Conservation (phyloP, 805 yeast genomes). For the Phaffomyces antillensis region DNA sequence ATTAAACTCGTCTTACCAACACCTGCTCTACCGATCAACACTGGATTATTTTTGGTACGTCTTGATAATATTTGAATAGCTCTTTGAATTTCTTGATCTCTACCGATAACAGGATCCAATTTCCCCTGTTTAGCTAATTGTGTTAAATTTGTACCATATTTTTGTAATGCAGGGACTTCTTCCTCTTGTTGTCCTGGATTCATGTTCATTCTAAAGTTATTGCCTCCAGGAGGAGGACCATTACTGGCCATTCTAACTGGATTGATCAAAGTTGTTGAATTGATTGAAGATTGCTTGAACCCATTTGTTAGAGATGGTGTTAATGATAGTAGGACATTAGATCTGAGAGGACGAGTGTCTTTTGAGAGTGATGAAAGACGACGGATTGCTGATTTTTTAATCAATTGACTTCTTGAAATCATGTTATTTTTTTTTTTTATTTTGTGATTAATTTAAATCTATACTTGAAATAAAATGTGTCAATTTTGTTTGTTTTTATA, state of each 20-base stretch:
- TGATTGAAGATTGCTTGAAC: background rate
- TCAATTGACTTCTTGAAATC: conserved; percentile 3
- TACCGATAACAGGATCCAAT: conserved; percentile 93
- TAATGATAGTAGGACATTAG: no score
- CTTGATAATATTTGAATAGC: conserved; percentile 89
- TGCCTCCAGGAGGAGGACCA: conserved; percentile 9
- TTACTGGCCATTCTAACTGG: conserved; percentile 11
- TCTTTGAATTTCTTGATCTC: conserved; percentile 91
- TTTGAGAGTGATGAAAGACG: background rate
- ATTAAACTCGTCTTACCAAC: conserved; percentile 96
- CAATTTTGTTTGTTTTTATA: conserved; percentile 1
- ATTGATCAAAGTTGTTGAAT: background rate
- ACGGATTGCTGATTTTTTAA: background rate
- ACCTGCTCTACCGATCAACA: conserved; percentile 92
- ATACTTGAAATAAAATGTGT: no score
- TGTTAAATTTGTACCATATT: conserved; percentile 81
- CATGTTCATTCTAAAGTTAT: conserved; percentile 26
- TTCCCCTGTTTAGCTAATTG: conserved; percentile 83
- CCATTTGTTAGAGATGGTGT: background rate
- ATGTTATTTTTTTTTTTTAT: no score
- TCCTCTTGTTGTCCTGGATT: conserved; percentile 38
- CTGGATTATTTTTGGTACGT: conserved; percentile 93
- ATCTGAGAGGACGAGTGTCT: no score
- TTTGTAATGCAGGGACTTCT: conserved; percentile 72
- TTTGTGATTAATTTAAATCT: no score